Percentiles rank a stretch among this genome's conserved stretches.
These are phyloP conservation scores for Pulicaria dysenterica DNA, from an alignment of 129 eudicot genomes.

Conservation along the genomic window DNA sequence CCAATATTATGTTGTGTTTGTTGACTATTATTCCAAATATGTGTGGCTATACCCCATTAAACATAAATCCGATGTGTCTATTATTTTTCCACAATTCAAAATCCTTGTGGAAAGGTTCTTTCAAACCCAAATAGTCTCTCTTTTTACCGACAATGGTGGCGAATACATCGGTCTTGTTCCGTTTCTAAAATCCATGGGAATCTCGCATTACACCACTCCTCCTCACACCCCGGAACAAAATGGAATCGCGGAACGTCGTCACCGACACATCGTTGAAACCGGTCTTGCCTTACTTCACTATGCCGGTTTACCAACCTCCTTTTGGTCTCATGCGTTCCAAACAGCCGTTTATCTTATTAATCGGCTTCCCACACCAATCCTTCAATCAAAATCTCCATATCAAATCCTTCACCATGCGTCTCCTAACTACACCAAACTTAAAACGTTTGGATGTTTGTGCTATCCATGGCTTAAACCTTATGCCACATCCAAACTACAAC, in stretches of 20 bases:
- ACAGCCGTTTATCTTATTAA: not conserved
- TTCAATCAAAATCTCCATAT: constrained; percentile 1
- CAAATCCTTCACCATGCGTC: not conserved
- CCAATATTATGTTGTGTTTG: constrained; percentile 14
- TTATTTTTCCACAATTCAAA: constrained; percentile 3
- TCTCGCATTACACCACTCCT: constrained; percentile 9
- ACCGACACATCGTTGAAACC: constrained; percentile 7
- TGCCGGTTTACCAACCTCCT: not conserved
- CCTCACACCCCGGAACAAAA: constrained; percentile 20
- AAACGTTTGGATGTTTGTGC: constrained; percentile 8
- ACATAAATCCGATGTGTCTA: not conserved
- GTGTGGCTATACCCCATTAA: constrained; percentile 10
- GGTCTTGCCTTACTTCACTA: not conserved
- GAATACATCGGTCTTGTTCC: not conserved
- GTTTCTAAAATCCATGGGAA: not conserved
- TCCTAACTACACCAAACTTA: not conserved
- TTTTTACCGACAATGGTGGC: constrained; percentile 17
- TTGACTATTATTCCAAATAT: constrained; percentile 12
- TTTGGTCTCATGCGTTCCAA: constrained; percentile 11
- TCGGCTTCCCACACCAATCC: not conserved
- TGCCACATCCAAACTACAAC: constrained; percentile 5
- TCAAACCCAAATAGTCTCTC: not conserved
- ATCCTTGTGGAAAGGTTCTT: not conserved
- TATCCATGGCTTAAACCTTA: constrained; percentile 22
- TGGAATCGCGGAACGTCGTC: not conserved